These are phyloP conservation scores for Ogataea philodendri DNA, from an alignment of 805 yeast species.

Conservation along the genomic window DNA sequence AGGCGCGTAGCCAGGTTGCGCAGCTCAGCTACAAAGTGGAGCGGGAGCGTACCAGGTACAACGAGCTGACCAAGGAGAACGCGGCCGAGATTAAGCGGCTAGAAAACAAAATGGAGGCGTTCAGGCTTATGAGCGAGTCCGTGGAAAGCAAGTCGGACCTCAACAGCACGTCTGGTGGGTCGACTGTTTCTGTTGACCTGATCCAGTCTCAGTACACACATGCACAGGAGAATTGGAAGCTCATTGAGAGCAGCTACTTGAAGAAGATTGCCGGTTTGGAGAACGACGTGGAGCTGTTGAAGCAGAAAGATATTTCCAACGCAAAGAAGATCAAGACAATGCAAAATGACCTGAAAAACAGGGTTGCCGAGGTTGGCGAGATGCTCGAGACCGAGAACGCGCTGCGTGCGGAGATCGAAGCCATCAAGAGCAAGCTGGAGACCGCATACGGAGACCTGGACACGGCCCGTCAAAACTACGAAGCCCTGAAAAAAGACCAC, in stretches of 20 bases:
- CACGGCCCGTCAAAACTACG: conserved; percentile 25
- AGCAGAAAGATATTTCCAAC: conserved; percentile 30
- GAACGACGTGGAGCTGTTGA: conserved; percentile 41
- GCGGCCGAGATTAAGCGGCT: conserved; percentile 51
- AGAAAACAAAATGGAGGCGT: conserved; percentile 67
- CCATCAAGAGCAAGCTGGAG: conserved; percentile 23
- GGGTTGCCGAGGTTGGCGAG: conserved; percentile 29
- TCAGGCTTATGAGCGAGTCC: conserved; percentile 63
- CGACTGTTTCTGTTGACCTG: conserved; percentile 36
- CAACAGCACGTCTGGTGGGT: conserved; percentile 2
- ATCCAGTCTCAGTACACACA: conserved; percentile 70
- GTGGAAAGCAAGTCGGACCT: conserved; percentile 11
- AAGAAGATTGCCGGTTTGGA: conserved; percentile 45
- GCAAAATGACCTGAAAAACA: conserved; percentile 38
- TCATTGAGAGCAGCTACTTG: conserved; percentile 66
- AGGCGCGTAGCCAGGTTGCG: conserved; percentile 20
- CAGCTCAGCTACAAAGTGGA: conserved; percentile 33
- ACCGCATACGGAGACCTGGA: conserved; percentile 18
- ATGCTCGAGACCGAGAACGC: conserved; percentile 24
- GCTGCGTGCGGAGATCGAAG: conserved; percentile 19
- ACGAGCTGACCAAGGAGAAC: conserved; percentile 32
- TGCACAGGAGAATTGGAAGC: conserved; percentile 80
- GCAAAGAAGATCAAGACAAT: conserved; percentile 31
- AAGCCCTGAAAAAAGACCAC: conserved; percentile 31
- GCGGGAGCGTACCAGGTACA: conserved; percentile 27